Evolutionary conservation across 2,329 filamentous ascomycete species (phyloP).

Genomic region (Scedosporium apiospermum): DNA sequence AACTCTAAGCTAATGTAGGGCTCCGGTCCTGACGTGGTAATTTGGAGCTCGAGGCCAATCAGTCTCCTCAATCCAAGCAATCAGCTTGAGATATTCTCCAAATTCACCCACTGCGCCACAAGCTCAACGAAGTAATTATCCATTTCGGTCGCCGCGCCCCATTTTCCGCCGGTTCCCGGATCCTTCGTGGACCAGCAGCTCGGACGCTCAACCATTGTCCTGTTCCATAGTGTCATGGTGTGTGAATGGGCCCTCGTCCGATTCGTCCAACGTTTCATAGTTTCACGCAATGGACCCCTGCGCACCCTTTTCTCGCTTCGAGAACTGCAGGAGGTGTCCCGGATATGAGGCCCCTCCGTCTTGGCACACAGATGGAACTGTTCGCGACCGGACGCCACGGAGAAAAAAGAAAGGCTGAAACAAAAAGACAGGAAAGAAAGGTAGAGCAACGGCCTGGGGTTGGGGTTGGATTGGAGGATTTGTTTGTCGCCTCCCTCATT

Average conservation of each 20-base stretch:
- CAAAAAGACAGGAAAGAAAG: neutral
- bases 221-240: neutral
- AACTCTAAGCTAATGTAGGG: too few relatives aligned
- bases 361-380: neutral
- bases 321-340: neutral
- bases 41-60: too few relatives aligned
- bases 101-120: too few relatives aligned
- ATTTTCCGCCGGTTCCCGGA: too few relatives aligned
- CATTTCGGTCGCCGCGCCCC: too few relatives aligned
- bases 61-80: too few relatives aligned
- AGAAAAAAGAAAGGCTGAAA: neutral
- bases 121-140: too few relatives aligned
- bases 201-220: neutral
- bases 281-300: neutral
- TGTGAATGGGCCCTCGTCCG: neutral
- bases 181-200: neutral
- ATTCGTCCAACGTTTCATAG: neutral
- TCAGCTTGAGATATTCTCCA: too few relatives aligned
- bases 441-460: too few relatives aligned
- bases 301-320: neutral
- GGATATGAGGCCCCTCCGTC: neutral
- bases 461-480: too few relatives aligned
- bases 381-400: neutral
- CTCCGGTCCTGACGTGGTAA: too few relatives aligned
- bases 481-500: too few relatives aligned